Evolutionary conservation across 2,329 filamentous ascomycete genomes (phyloP).

Genomic region (Pezicula radicicola): DNA sequence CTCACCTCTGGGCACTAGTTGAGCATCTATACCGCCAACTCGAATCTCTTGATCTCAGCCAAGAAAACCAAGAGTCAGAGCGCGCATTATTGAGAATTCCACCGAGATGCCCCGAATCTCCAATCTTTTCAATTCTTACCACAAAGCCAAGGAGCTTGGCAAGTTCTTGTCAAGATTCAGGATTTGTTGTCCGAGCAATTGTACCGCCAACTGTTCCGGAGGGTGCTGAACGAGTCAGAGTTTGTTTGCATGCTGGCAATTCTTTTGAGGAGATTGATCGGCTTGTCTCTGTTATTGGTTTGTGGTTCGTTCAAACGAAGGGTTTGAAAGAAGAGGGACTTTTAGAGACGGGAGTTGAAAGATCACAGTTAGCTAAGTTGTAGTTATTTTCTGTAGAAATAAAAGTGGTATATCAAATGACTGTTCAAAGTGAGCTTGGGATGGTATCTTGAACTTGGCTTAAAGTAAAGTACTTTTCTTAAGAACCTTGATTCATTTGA

Average conservation of each 20-base stretch:
- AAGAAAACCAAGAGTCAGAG: constrained; percentile 3
- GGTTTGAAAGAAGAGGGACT: background rate
- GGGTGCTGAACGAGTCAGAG: constrained; percentile 60
- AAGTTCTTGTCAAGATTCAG: constrained; percentile 52
- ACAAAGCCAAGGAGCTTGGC: constrained; percentile 56
- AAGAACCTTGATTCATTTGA: too few species aligned
- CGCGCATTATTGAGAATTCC: constrained; percentile 24
- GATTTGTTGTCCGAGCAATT: constrained; percentile 62
- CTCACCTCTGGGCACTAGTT: constrained; percentile 43
- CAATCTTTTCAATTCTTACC: constrained; percentile 63
- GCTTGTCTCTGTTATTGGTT: constrained; percentile 30
- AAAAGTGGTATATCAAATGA: too few species aligned
- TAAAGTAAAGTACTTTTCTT: too few species aligned
- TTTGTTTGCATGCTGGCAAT: constrained; percentile 69
- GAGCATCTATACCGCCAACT: constrained; percentile 42
- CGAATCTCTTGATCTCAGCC: constrained; percentile 24
- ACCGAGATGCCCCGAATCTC: constrained; percentile 44
- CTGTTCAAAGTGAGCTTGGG: too few species aligned
- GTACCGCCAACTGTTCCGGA: constrained; percentile 65
- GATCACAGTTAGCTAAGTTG: background rate
- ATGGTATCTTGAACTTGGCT: too few species aligned
- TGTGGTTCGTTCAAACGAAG: constrained; percentile 16
- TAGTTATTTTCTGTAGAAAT: background rate
- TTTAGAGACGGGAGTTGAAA: background rate
- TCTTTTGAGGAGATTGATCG: constrained; percentile 52